Conservation (phyloP, 2,329 filamentous ascomycete species). For the Thelonectria rubi region DNA sequence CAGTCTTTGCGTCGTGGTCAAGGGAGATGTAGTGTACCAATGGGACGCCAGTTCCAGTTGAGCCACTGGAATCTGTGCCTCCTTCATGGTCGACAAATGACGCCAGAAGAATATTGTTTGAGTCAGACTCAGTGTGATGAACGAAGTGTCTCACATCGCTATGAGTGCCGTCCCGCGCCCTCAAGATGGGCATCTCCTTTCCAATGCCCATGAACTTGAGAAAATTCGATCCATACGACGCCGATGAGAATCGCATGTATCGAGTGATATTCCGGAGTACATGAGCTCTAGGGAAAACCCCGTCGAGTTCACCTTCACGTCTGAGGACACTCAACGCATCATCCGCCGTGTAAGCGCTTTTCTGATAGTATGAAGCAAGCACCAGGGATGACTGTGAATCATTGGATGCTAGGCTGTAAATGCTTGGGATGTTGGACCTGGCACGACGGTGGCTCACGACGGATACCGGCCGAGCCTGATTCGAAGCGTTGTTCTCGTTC, state of each 20-base stretch:
- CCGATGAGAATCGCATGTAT: conserved; percentile 73
- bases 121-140: conserved; percentile 67
- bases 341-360: conserved; percentile 58
- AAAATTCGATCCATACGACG: conserved; percentile 71
- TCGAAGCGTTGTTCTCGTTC: conserved; percentile 27
- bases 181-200: conserved; percentile 56
- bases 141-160: conserved; percentile 71
- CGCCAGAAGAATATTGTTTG: conserved; percentile 69
- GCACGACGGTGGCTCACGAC: conserved; percentile 38
- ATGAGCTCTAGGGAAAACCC: conserved; percentile 67
- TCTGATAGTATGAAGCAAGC: conserved; percentile 58
- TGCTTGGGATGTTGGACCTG: conserved; percentile 57
- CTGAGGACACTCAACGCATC: conserved; percentile 60
- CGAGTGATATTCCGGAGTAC: conserved; percentile 69
- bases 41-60: conserved; percentile 72
- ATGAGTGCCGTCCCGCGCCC: conserved; percentile 60
- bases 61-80: conserved; percentile 70
- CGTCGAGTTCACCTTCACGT: conserved; percentile 63
- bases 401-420: conserved; percentile 68
- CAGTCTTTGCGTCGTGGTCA: conserved; percentile 75
- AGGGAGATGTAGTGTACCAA: conserved; percentile 78
- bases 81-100: conserved; percentile 77
- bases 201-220: conserved; percentile 70
- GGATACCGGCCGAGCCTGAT: conserved; percentile 36
- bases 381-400: conserved; percentile 64